phyloP scores from a whole-genome alignment of 805 yeast species.

The Candida piceae region DNA sequence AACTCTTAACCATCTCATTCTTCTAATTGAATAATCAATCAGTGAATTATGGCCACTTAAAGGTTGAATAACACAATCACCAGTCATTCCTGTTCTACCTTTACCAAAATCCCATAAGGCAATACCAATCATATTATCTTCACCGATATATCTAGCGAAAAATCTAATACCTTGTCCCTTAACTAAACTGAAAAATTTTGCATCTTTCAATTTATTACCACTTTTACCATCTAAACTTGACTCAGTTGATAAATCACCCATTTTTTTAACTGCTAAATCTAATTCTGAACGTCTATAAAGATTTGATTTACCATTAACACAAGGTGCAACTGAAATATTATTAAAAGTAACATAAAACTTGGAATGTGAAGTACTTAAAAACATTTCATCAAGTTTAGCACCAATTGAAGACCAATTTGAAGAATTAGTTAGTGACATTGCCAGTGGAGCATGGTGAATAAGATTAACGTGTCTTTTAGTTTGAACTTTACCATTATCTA shows the following conservation, averaged over 20 bases:
- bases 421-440: conserved; percentile 27
- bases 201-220: conserved; percentile 31
- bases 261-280: conserved; percentile 47
- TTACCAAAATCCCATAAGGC: conserved; percentile 68
- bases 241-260: conserved; percentile 25
- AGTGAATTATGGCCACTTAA: conserved; percentile 36
- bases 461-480: conserved; percentile 46
- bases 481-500: conserved; percentile 44
- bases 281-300: conserved; percentile 64
- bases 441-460: conserved; percentile 80
- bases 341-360: conserved; percentile 80
- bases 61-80: conserved; percentile 79
- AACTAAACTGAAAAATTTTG: conserved; percentile 23
- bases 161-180: conserved; percentile 51
- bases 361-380: conserved; percentile 75
- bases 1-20: conserved; percentile 83
- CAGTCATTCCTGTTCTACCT: conserved; percentile 72
- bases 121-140: conserved; percentile 88
- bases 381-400: conserved; percentile 77
- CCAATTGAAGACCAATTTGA: conserved; percentile 39
- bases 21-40: conserved; percentile 56
- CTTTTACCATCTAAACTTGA: conserved; percentile 29
- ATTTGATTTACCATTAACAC: conserved; percentile 89
- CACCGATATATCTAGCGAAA: conserved; percentile 81
- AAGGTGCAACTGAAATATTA: conserved; percentile 70